Conservation (phyloP, 2,329 filamentous ascomycete species). For the Scortechinia acanthostroma region DNA sequence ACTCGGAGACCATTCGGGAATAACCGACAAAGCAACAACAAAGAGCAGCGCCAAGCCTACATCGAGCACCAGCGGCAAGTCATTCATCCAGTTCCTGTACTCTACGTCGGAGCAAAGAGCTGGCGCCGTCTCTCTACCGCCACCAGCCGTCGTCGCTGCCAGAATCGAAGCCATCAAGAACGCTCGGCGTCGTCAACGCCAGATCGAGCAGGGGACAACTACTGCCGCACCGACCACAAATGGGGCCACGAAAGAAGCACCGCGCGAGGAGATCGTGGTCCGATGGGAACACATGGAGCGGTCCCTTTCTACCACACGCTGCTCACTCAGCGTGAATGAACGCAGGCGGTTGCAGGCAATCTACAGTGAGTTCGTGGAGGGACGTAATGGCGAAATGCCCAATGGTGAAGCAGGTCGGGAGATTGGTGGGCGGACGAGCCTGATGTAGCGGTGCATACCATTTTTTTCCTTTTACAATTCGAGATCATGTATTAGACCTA, state of each 20-base stretch:
- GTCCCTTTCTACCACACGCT: conserved; percentile 69
- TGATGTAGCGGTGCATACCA: conserved; percentile 68
- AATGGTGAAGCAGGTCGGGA: conserved; percentile 87
- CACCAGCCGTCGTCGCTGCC: conserved; percentile 71
- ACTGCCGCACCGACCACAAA: conserved; percentile 12
- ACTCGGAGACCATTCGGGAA: conserved; percentile 52
- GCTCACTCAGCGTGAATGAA: conserved; percentile 78
- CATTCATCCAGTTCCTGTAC: conserved; percentile 78
- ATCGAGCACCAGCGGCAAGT: conserved; percentile 28
- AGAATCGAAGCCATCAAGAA: conserved; percentile 76
- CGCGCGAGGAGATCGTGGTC: conserved; percentile 66
- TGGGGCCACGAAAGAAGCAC: conserved; percentile 6
- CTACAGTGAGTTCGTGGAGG: conserved; percentile 87
- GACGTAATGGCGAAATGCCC: conserved; percentile 88
- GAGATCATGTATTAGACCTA: background rate
- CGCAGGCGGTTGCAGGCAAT: conserved; percentile 68
- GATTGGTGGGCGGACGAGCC: conserved; percentile 81
- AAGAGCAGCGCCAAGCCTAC: conserved; percentile 19
- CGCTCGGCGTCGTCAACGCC: conserved; percentile 55
- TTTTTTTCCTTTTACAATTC: background rate
- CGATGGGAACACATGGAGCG: conserved; percentile 76
- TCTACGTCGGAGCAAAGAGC: conserved; percentile 46
- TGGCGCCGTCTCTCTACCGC: conserved; percentile 50
- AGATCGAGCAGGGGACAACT: conserved; percentile 28
- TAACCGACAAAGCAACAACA: conserved; percentile 21